Evolutionary conservation across 225 moss, liverwort and hornwort species (phyloP).

Genomic region (Polytrichum formosum): DNA sequence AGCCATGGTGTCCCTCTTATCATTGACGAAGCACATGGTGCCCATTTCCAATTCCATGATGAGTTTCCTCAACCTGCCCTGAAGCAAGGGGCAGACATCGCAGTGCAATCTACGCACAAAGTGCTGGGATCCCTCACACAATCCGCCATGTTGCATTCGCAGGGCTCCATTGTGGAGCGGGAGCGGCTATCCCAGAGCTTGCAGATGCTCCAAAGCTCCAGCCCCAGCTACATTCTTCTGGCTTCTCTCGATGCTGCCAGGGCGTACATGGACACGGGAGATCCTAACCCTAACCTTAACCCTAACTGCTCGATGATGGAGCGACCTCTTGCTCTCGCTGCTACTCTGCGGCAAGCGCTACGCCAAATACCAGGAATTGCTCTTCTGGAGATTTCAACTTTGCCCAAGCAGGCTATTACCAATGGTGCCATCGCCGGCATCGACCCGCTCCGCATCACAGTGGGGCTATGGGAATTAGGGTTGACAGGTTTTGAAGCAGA

Average conservation of each 20-base stretch:
- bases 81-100: constrained; percentile 76
- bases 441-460: constrained; percentile 83
- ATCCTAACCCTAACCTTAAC: constrained; percentile 13
- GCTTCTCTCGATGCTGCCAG: constrained; percentile 87
- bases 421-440: constrained; percentile 16
- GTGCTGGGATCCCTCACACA: constrained; percentile 87
- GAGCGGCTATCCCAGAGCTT: constrained; percentile 54
- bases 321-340: constrained; percentile 52
- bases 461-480: constrained; percentile 72
- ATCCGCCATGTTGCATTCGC: constrained; percentile 83
- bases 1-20: constrained; percentile 56
- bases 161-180: constrained; percentile 43
- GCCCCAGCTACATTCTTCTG: constrained; percentile 90
- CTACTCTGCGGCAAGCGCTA: constrained; percentile 36
- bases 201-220: constrained; percentile 85
- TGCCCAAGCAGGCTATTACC: constrained; percentile 20
- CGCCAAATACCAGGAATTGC: constrained; percentile 43
- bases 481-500: constrained; percentile 79
- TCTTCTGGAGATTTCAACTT: constrained; percentile 46
- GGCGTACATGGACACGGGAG: constrained; percentile 55
- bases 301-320: constrained; percentile 26
- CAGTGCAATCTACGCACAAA: constrained; percentile 96
- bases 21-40: constrained; percentile 92
- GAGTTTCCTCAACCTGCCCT: constrained; percentile 63
- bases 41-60: constrained; percentile 76